A percentile compares a stretch with the other conserved stretches of the same genome.
phyloP scores from a whole-genome alignment of 2,329 filamentous ascomycete genomes.

The Trichoderma polysporum region DNA sequence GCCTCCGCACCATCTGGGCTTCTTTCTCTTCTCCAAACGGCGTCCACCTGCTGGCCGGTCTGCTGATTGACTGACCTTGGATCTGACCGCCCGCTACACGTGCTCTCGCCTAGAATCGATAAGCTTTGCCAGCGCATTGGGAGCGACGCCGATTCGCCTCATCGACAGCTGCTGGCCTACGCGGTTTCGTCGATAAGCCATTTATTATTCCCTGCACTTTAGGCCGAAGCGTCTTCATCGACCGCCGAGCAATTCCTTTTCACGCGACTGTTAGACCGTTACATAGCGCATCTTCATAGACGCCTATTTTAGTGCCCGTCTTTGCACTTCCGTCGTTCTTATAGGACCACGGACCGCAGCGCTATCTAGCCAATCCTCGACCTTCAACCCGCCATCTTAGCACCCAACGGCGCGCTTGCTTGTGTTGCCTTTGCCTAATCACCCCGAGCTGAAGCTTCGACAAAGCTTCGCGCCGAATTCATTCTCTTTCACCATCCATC shows the following conservation, averaged over 20 bases:
- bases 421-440: slow-evolving; percentile 11
- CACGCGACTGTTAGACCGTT: background rate
- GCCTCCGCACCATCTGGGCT: slow-evolving; percentile 1
- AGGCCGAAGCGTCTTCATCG: background rate
- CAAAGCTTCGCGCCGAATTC: background rate
- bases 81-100: slow-evolving; percentile 18
- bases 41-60: slow-evolving; percentile 1
- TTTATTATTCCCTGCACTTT: background rate
- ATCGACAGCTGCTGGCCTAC: background rate
- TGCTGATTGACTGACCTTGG: slow-evolving; percentile 6
- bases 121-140: slow-evolving; percentile 14
- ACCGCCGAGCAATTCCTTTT: background rate
- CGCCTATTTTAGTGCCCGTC: background rate
- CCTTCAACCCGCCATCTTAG: background rate
- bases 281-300: background rate
- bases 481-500: background rate
- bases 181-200: no score
- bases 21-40: background rate
- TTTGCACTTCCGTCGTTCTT: background rate
- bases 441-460: background rate
- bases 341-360: background rate
- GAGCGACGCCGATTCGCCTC: background rate
- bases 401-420: slow-evolving; percentile 15
- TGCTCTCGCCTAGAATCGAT: slow-evolving; percentile 4
- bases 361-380: background rate